A percentile compares a stretch with the other conserved stretches of the same genome.
Conservation (phyloP, 2,329 filamentous ascomycete species). For the Ophiocordyceps camponoti-saundersi region DNA sequence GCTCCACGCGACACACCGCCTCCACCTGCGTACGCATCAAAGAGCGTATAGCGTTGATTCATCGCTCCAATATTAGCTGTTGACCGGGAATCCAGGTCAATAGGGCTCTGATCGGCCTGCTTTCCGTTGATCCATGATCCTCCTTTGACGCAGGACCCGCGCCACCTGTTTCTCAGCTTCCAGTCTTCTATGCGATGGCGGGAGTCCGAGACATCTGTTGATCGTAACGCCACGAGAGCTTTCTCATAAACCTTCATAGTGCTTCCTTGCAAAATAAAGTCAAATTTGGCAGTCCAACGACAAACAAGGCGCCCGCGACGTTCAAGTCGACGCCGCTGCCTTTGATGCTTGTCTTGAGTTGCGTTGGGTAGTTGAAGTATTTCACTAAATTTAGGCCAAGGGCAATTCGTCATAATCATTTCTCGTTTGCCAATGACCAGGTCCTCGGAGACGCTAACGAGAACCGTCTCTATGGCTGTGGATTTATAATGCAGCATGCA, state of each 20-base stretch:
- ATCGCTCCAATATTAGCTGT: not conserved
- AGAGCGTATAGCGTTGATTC: constrained; percentile 44
- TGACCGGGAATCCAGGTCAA: not conserved
- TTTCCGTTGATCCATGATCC: constrained; percentile 11
- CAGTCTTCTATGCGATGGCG: constrained; percentile 9
- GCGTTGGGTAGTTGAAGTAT: not conserved
- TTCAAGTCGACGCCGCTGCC: not conserved
- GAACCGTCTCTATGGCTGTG: constrained; percentile 14
- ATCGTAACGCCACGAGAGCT: constrained; percentile 14
- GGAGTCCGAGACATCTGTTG: constrained; percentile 12
- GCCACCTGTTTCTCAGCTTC: constrained; percentile 13
- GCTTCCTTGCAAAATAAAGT: constrained; percentile 8
- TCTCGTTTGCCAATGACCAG: constrained; percentile 21
- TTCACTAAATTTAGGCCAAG: constrained; percentile 21
- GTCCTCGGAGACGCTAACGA: constrained; percentile 22
- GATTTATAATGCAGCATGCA: constrained; percentile 20
- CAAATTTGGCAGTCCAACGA: constrained; percentile 26
- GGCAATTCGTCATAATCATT: constrained; percentile 37
- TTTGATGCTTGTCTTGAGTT: not conserved
- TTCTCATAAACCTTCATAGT: constrained; percentile 16
- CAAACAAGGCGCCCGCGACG: constrained; percentile 25
- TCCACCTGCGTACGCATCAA: constrained; percentile 57
- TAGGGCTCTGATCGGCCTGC: not conserved
- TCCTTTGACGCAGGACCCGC: constrained; percentile 11
- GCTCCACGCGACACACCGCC: constrained; percentile 57